These are phyloP conservation scores for Myriosclerotinia curreyana DNA, from an alignment of 2,329 filamentous ascomycete genomes.

Conservation along the genomic window DNA sequence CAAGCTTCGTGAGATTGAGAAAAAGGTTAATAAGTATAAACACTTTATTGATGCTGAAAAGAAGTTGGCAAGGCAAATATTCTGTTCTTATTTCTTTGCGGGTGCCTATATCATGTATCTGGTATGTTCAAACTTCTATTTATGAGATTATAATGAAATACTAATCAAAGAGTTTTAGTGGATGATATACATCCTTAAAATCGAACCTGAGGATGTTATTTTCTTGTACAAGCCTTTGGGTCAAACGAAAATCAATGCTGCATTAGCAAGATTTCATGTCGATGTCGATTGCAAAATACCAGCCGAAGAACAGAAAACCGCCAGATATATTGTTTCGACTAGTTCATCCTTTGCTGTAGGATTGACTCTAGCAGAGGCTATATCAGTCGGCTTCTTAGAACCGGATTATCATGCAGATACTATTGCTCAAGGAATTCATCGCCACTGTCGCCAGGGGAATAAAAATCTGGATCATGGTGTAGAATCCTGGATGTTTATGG, in stretches of 20 bases:
- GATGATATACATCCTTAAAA: constrained; percentile 1
- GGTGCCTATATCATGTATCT: constrained; percentile 7
- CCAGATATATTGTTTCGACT: constrained; percentile 11
- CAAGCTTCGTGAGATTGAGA: constrained; percentile 9
- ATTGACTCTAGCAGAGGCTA: constrained; percentile 3
- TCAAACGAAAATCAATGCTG: neutral
- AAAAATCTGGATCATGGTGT: constrained; percentile 11
- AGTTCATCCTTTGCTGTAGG: constrained; percentile 13
- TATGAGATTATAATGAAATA: neutral
- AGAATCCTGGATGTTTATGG: constrained; percentile 7
- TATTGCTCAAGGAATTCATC: constrained; percentile 5
- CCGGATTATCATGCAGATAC: constrained; percentile 12
- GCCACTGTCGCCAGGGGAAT: constrained; percentile 8
- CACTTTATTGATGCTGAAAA: neutral
- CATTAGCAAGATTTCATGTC: constrained; percentile 4
- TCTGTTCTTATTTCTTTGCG: constrained; percentile 10
- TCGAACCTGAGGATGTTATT: neutral
- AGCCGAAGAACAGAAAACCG: neutral
- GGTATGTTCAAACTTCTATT: constrained; percentile 3
- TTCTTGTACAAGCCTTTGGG: constrained; percentile 1
- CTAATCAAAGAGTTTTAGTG: constrained; percentile 11
- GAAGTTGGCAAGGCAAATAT: neutral
- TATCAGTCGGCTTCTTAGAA: constrained; percentile 4
- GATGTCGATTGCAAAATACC: constrained; percentile 1
- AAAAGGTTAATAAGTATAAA: constrained; percentile 9